Percentiles rank a stretch among this genome's conserved stretches.
These are phyloP conservation scores for Casaregolazyma lundiana DNA, from an alignment of 1,139 yeast species.

Conservation along the genomic window DNA sequence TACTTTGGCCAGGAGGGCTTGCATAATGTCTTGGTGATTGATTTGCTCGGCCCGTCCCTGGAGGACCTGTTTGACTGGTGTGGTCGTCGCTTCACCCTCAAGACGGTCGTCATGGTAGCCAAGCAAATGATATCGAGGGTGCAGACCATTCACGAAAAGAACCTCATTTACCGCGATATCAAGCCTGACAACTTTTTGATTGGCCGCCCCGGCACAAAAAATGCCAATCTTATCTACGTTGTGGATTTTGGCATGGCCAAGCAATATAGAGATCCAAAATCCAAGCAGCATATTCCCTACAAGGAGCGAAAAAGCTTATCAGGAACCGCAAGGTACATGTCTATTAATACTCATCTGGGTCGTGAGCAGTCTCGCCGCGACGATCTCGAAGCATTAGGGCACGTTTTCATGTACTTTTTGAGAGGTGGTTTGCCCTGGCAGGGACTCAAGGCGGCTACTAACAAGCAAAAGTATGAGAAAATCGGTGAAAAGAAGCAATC, in stretches of 20 bases:
- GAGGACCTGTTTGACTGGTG: slow-evolving; percentile 99
- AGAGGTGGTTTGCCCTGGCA: slow-evolving; percentile 98
- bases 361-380: slow-evolving; percentile 95
- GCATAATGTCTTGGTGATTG: slow-evolving; percentile 89
- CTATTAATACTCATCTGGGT: slow-evolving; percentile 94
- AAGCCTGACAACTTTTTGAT: slow-evolving; percentile 94
- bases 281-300: slow-evolving; percentile 93
- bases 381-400: slow-evolving; percentile 92
- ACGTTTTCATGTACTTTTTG: slow-evolving; percentile 88
- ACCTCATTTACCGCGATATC: slow-evolving; percentile 87
- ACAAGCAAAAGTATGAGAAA: slow-evolving; percentile 92
- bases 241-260: slow-evolving; percentile 95
- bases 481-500: slow-evolving; percentile 93
- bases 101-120: slow-evolving; percentile 87
- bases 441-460: slow-evolving; percentile 96
- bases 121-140: slow-evolving; percentile 87
- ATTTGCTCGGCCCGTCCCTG: slow-evolving; percentile 87
- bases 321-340: slow-evolving; percentile 98
- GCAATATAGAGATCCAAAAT: slow-evolving; percentile 91
- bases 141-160: slow-evolving; percentile 83
- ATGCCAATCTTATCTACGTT: slow-evolving; percentile 49
- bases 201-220: slow-evolving; percentile 53
- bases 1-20: slow-evolving; percentile 97
- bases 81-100: slow-evolving; percentile 80
- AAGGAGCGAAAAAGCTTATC: slow-evolving; percentile 89